A percentile compares a stretch with the other conserved stretches of the same genome.
Conservation (phyloP, 2,329 filamentous ascomycete species). For the Lecanicillium sp. region DNA sequence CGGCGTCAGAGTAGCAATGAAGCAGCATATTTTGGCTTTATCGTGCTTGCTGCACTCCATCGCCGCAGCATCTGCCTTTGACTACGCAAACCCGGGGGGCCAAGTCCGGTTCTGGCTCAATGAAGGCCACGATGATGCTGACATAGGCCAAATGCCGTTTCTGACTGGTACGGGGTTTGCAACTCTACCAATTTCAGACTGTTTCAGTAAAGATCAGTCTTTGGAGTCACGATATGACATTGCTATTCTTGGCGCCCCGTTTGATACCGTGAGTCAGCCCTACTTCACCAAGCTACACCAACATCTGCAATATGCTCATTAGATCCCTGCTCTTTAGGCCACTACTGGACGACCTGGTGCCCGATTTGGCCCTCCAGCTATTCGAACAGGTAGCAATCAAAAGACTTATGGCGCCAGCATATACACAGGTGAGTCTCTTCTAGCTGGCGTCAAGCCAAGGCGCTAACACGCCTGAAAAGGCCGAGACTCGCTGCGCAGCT, state of each 20-base stretch:
- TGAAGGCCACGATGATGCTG: slow-evolving; percentile 7
- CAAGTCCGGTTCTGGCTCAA: slow-evolving; percentile 13
- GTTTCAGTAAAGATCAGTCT: slow-evolving; percentile 13
- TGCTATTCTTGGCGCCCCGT: slow-evolving; percentile 20
- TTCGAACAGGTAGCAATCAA: slow-evolving; percentile 67
- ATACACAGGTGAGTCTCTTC: slow-evolving; percentile 10
- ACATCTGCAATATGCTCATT: not conserved
- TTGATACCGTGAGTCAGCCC: slow-evolving; percentile 17
- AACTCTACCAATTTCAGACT: slow-evolving; percentile 16
- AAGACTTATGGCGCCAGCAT: slow-evolving; percentile 24
- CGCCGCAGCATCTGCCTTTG: slow-evolving; percentile 1
- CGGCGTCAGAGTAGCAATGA: too few relatives aligned
- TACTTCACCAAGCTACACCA: not conserved
- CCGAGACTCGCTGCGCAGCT: slow-evolving; percentile 25
- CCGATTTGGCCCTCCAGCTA: slow-evolving; percentile 74
- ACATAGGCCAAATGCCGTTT: slow-evolving; percentile 11
- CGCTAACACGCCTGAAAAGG: slow-evolving; percentile 6
- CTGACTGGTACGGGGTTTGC: slow-evolving; percentile 15
- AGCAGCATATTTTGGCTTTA: not conserved
- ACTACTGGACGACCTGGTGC: slow-evolving; percentile 22
- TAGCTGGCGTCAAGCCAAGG: not conserved
- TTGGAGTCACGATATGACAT: slow-evolving; percentile 16
- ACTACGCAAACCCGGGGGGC: slow-evolving; percentile 6
- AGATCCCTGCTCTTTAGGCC: slow-evolving; percentile 7
- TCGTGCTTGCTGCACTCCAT: not conserved